Evolutionary conservation across 148 eudicot species (phyloP).

Genomic region (Nepenthes gracilis): DNA sequence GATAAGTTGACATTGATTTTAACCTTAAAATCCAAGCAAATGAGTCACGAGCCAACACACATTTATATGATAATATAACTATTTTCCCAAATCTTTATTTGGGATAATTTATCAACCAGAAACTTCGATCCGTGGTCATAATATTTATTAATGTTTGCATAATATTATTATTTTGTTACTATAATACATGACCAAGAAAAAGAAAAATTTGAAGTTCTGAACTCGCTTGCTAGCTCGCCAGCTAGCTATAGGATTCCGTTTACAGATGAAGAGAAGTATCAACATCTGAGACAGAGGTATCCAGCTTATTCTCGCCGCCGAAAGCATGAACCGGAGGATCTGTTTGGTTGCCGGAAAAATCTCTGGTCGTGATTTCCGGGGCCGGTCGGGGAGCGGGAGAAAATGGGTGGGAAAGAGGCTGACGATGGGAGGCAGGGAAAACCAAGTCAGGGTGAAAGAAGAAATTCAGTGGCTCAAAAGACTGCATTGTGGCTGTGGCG

Average conservation of each 20-base stretch:
- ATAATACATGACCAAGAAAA: too few relatives aligned
- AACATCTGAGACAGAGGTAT: slow-evolving; percentile 38
- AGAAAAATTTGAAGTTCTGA: too few relatives aligned
- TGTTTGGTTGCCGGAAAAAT: background rate
- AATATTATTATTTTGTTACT: too few relatives aligned
- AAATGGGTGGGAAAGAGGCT: slow-evolving; percentile 5
- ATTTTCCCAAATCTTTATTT: too few relatives aligned
- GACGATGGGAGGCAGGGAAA: slow-evolving; percentile 5
- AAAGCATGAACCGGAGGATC: background rate
- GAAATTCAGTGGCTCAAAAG: slow-evolving; percentile 6
- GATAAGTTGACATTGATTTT: too few relatives aligned
- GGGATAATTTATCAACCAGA: too few relatives aligned
- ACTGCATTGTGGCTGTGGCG: background rate
- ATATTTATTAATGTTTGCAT: too few relatives aligned
- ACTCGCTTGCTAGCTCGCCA: too few relatives aligned
- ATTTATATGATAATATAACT: too few relatives aligned
- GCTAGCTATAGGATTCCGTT: background rate
- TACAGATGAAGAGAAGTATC: slow-evolving; percentile 95
- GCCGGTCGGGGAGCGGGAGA: slow-evolving; percentile 34
- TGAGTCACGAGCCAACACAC: too few relatives aligned
- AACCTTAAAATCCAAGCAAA: too few relatives aligned
- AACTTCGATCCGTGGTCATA: too few relatives aligned
- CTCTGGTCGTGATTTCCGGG: slow-evolving; percentile 4
- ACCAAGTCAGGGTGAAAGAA: slow-evolving; percentile 17
- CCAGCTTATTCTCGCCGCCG: background rate